Base-by-base conservation (phyloP, 2,329 filamentous ascomycete species). In the Penicillium sp. region DNA sequence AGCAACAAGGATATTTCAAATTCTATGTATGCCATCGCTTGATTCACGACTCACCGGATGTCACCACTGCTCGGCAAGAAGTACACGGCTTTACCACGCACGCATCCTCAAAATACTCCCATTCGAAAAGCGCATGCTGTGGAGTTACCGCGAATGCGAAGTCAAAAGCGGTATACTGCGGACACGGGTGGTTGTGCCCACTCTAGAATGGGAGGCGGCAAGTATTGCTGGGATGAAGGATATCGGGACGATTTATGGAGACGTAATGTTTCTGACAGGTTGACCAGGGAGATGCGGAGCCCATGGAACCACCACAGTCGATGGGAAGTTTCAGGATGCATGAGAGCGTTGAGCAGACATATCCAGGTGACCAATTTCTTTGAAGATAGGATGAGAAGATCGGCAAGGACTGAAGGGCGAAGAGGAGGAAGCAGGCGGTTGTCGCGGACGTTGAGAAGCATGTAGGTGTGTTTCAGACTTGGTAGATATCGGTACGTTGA, bases 61-160 rank as follows among this genome's bases (percentile, higher is more conserved):
- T 84, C 7, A 83, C n/a, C n/a, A n/a, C n/a, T 96, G 19, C 90
- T 96, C 59, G 91, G 91, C 9, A 82, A 96, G 65, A 91, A 96
- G 73, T 96, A 96, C 79, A 93, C 95, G 90, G 87, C 96, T 66
- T 87, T 87, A 0, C 83, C 86, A 0, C 78, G 79, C 86, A 0
- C 78, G 79, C 3, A 77, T 95, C 0, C 95, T 87, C 76, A 79
- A 83, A 35, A 84, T 82, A 0, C 83, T 96, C 0, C 81, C 85
- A 1, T 46, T 74, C 0, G 83, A 87, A 19, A 91, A 96, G 76
- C 85, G 89, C 35, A 83, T 82, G 51, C 81, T 92, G 1, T 96
- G 91, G 90, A 90, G 96, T 75, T 87, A 84, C 16, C 84, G 86
- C 65, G 81, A 84, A 26, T 78, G 70, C 58, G 76, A 78, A 59